phyloP scores from a whole-genome alignment of 148 eudicot genomes.

The Heliamphora exappendiculata region DNA sequence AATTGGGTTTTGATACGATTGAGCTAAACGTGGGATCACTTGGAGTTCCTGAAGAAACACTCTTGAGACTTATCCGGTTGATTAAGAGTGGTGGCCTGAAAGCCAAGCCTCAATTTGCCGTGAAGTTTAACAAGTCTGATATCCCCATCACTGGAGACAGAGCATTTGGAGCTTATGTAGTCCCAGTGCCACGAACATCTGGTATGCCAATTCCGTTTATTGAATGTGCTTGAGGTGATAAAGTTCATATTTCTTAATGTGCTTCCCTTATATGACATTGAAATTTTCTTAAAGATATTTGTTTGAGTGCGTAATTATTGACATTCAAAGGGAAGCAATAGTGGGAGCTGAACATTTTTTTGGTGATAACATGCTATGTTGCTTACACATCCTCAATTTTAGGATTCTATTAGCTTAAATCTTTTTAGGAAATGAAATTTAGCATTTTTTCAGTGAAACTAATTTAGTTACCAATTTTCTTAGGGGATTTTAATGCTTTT shows the following conservation, averaged over 20 bases:
- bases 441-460: not conserved
- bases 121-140: slow-evolving; percentile 78
- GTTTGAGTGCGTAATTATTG: not conserved
- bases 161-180: slow-evolving; percentile 75
- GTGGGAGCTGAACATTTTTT: not conserved
- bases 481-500: not conserved
- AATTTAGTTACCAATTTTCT: not conserved
- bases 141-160: slow-evolving; percentile 46
- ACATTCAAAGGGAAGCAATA: not conserved
- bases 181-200: slow-evolving; percentile 51
- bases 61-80: slow-evolving; percentile 70
- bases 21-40: slow-evolving; percentile 73
- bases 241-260: not conserved
- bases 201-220: slow-evolving; percentile 34
- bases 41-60: slow-evolving; percentile 77
- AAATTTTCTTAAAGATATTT: not conserved
- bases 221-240: not conserved
- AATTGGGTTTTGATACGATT: slow-evolving; percentile 81
- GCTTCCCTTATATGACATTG: not conserved
- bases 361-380: not conserved
- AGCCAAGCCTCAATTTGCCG: slow-evolving; percentile 79
- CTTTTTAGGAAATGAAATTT: not conserved
- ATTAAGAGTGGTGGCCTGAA: slow-evolving; percentile 74
- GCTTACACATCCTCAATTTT: not conserved
- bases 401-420: not conserved